These are phyloP conservation scores for Chimonanthus salicifolius DNA, from an alignment of 164 flowering plant species.

Conservation along the genomic window DNA sequence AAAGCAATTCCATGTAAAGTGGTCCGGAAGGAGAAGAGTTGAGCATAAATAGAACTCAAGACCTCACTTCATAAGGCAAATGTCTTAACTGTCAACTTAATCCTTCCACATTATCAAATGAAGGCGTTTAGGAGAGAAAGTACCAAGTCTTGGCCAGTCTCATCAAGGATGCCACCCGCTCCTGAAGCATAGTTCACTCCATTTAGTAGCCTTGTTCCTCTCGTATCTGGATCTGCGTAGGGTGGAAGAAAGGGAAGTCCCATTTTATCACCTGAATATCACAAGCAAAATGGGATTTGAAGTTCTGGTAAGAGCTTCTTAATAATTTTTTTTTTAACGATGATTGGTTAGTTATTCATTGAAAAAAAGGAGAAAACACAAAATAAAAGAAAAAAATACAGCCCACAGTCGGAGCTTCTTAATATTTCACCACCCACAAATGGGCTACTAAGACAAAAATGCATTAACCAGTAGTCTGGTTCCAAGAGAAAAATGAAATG, in stretches of 20 bases:
- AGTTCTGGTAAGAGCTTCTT: neutral
- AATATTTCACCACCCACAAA: neutral
- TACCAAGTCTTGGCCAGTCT: conserved; percentile 61
- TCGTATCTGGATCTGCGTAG: conserved; percentile 50
- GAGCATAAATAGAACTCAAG: no score
- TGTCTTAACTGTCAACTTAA: no score
- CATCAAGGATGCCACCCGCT: conserved; percentile 73
- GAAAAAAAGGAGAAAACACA: neutral
- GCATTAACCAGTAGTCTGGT: neutral
- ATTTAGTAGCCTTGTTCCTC: conserved; percentile 33
- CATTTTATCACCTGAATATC: conserved; percentile 39
- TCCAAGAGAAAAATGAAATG: neutral
- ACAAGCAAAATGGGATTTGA: neutral
- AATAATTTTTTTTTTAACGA: neutral
- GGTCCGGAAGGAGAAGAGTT: no score
- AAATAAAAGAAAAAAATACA: neutral
- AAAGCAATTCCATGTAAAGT: no score
- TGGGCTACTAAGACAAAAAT: neutral
- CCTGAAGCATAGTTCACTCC: conserved; percentile 83
- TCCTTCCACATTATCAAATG: no score
- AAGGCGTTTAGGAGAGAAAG: neutral
- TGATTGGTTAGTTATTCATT: neutral
- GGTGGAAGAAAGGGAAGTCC: conserved; percentile 40
- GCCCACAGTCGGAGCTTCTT: neutral
- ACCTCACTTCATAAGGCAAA: no score